phyloP scores from a whole-genome alignment of 352 stramenopile genomes.

The Phytophthora lateralis region DNA sequence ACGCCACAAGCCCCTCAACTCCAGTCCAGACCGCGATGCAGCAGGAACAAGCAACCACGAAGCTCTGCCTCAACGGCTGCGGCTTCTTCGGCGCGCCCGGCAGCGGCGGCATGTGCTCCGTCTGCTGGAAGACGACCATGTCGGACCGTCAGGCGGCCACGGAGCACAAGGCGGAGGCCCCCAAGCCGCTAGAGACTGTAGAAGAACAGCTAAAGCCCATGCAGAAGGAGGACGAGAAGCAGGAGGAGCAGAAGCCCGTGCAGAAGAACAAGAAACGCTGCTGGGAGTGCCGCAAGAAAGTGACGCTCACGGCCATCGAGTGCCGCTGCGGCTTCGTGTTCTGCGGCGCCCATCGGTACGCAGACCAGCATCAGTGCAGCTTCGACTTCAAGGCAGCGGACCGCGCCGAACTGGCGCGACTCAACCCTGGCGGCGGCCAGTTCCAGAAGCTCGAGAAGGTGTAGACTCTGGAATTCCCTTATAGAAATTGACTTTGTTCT shows the following conservation, averaged over 20 bases:
- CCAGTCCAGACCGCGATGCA: slow-evolving; percentile 52
- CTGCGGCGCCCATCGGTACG: slow-evolving; percentile 87
- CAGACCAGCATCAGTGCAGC: slow-evolving; percentile 83
- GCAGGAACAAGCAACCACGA: slow-evolving; percentile 75
- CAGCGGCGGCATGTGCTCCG: slow-evolving; percentile 83
- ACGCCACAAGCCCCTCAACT: not conserved
- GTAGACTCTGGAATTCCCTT: slow-evolving; percentile 8
- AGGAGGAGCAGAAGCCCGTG: slow-evolving; percentile 41
- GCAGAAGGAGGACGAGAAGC: slow-evolving; percentile 22
- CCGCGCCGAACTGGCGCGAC: slow-evolving; percentile 70
- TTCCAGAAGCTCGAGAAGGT: slow-evolving; percentile 89
- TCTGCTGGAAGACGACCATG: slow-evolving; percentile 88
- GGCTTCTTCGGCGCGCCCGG: slow-evolving; percentile 78
- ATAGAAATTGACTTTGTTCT: too few species aligned
- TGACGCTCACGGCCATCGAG: slow-evolving; percentile 88
- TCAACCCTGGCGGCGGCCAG: slow-evolving; percentile 78
- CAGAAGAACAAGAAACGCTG: slow-evolving; percentile 93
- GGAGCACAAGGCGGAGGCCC: not conserved
- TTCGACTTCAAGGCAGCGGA: slow-evolving; percentile 89
- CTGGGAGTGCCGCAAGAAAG: slow-evolving; percentile 93
- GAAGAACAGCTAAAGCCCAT: not conserved
- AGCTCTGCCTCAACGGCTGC: slow-evolving; percentile 76
- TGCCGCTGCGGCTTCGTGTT: slow-evolving; percentile 92
- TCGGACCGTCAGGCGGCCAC: slow-evolving; percentile 69
- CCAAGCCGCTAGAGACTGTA: not conserved